Evolutionary conservation across 257 asterid genomes (phyloP), one percentile per base, ranked within the genome.

Genomic region (Henckelia pumila): DNA sequence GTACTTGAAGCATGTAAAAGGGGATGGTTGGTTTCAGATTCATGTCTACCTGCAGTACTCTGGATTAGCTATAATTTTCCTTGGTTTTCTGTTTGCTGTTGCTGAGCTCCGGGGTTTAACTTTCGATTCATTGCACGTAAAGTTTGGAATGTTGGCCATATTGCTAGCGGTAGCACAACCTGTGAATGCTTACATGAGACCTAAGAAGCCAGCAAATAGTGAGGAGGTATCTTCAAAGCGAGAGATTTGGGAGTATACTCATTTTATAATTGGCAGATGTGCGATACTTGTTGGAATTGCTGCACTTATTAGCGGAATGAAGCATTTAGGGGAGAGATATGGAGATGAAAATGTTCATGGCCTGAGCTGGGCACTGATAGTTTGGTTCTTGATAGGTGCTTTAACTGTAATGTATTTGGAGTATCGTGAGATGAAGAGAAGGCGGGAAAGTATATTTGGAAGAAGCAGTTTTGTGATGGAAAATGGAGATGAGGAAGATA

Each of bases 41-140:
- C 99, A 94, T 77, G 95, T 83, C 61, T 82, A 94, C 73, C 68
- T 94, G 68, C 97, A 94, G 71, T 86, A 88, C 70, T 94, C 99
- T 5, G 99, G 99, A 64, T 84, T 94, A 75, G 86, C 92, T n/a
- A 88, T 91, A 14, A 80, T 91, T 66, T 94, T 88, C 77, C 96
- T 94, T 16, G 97, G 99, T 20, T 88, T 88, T 82, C 84, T 94
- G 59, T 94, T 94, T 77, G 99, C 99, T 23, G 97, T 94, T 52
- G 99, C 99, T 61, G 99, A 94, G 75, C 96, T 94, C 32, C 92
- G 82, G 50, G 99, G 95, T 49, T 81, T 94, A 5, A 69, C 71
- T 32, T 84, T 91, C 70, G 73, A 67, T 60, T 91, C 97, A 4
- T 40, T 78, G 66, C 99, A 94, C 8, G 97, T 86, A 23, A 94